Base-by-base conservation (phyloP, 164 flowering plant genomes). In the Tetracentron sinense region DNA sequence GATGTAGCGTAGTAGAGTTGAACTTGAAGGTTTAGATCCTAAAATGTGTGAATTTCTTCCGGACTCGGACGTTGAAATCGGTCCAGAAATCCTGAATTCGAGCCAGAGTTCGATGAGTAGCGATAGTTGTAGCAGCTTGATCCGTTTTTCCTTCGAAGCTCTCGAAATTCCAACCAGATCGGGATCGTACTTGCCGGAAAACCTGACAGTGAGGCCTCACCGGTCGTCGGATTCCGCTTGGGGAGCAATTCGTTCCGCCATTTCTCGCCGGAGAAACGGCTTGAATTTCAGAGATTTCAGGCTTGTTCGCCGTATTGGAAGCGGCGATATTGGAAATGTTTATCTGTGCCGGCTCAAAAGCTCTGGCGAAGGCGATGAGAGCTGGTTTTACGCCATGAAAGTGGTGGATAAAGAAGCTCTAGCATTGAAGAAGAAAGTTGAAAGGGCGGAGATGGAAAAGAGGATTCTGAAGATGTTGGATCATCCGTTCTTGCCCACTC, bases 391-490 rank as follows among this genome's bases (percentile, higher is more conserved):
- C 63, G 97, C 97, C 15, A 88, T 88, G 93, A 90, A 90, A 54
- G 97, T 90, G 20, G 88, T 90, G 72, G 92, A 90, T 42, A 85
- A 79, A 63, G 87, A 80, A 25, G 81, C 79, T 0, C 42, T 87
- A 47, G 82, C 75, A 3, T 0, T 71, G 76, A 86, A 84, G 81
- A 84, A 88, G 62, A 88, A 88, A 62, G 60, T 72, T 11, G 70
- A 66, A 30, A 77, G 93, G 29, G 90, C 88, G 15, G 84, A 82
- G 66, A 87, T 80, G 64, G 96, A 90, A 81, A 81, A 65, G 68
- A 78, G 74, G 64, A 81, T 33, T 33, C 38, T 33, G 10, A 33
- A 33, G 38, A 33, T 33, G 38, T 33, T 33, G 10, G 38, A 33
- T 33, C 38, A 33, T 33, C 38, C 38, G 10, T 33, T 33, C 38